These are phyloP conservation scores for Benincasa hispida DNA, from an alignment of 306 rosid genomes.

Conservation along the genomic window DNA sequence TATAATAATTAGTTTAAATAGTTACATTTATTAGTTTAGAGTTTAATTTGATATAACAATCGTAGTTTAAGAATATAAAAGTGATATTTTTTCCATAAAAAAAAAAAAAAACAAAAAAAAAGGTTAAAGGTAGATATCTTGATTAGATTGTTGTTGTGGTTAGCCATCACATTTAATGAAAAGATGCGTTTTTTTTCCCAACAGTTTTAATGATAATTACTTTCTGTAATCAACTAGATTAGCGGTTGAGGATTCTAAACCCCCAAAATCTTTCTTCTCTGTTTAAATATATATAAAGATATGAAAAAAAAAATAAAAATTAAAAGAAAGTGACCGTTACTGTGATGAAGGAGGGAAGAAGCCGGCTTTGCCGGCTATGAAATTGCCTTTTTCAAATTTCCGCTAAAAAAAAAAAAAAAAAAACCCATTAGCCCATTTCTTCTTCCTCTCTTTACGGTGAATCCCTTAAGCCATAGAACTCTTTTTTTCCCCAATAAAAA, in stretches of 20 bases:
- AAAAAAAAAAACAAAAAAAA: neutral
- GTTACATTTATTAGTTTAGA: too few species aligned
- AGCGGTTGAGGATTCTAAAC: neutral
- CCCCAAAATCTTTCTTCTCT: neutral
- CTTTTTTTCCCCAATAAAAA: neutral
- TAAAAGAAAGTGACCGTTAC: constrained; percentile 9
- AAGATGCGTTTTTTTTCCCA: neutral
- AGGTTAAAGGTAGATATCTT: neutral
- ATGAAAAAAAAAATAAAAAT: too few species aligned
- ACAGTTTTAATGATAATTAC: neutral
- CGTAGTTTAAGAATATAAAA: too few species aligned
- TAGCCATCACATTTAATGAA: neutral
- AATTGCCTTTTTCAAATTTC: constrained; percentile 16
- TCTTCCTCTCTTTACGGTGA: constrained; percentile 41
- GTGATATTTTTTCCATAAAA: too few species aligned
- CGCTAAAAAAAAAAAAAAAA: constrained; percentile 24
- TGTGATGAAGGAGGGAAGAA: constrained; percentile 23
- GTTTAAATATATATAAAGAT: neutral
- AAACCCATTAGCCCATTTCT: constrained; percentile 8
- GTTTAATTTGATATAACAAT: too few species aligned
- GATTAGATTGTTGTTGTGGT: neutral
- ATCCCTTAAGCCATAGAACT: constrained; percentile 36
- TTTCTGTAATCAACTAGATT: neutral
- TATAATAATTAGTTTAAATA: too few species aligned
- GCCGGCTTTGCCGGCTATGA: constrained; percentile 34